Percentiles rank a stretch among this genome's conserved stretches.
phyloP scores from a whole-genome alignment of 2,329 filamentous ascomycete genomes.

The Calonectria pauciramosa region DNA sequence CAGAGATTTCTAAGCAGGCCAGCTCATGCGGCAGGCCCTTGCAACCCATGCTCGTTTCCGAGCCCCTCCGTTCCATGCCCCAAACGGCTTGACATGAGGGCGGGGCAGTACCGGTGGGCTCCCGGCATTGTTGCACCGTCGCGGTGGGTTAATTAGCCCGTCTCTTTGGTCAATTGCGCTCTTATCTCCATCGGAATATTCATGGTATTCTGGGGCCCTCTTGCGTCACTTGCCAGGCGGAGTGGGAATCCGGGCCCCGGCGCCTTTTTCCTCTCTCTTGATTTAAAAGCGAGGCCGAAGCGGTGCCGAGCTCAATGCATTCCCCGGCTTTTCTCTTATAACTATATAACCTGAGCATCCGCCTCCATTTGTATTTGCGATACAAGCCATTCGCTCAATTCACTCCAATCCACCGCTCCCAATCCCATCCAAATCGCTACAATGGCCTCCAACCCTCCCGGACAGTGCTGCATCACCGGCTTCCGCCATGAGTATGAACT shows the following conservation, averaged over 20 bases:
- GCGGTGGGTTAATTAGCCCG: background rate
- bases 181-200: slow-evolving; percentile 9
- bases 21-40: background rate
- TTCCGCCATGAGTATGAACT: slow-evolving; percentile 66
- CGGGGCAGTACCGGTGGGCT: slow-evolving; percentile 2
- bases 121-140: background rate
- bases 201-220: slow-evolving; percentile 14
- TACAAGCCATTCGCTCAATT: background rate
- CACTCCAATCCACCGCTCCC: background rate
- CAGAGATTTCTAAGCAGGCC: slow-evolving; percentile 30
- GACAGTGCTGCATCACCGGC: slow-evolving; percentile 66
- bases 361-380: background rate
- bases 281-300: slow-evolving; percentile 29
- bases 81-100: background rate
- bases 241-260: slow-evolving; percentile 23
- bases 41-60: background rate
- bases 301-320: background rate
- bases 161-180: background rate
- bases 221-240: slow-evolving; percentile 38
- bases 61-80: background rate
- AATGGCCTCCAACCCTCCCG: slow-evolving; percentile 69
- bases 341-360: background rate
- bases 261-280: slow-evolving; percentile 6
- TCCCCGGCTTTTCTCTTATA: background rate
- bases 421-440: background rate